Evolutionary conservation across 305 asterid species (phyloP), one percentile per base, ranked within the genome.

Genomic region (Fraxinus paxiana): DNA sequence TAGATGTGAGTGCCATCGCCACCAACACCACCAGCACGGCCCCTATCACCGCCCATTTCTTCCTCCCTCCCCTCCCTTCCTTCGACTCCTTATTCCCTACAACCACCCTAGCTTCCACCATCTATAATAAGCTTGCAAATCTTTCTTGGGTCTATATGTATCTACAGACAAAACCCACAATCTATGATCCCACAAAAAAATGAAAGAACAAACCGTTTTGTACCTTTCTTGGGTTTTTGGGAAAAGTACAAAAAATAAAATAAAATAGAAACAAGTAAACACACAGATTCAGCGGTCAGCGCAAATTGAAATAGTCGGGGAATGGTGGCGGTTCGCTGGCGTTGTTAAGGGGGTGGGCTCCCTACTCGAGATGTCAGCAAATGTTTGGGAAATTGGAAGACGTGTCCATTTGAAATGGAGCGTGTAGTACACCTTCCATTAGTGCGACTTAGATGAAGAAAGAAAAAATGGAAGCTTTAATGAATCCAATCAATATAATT

Each of bases 101-200:
- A 79, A 80, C 79, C 48, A 83, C 86, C 82, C 88, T 85, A 83
- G 89, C 92, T 85, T 91, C 94, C 90, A 85, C 98, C 98, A 94
- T 94, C 75, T 38, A 87, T 59, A 15, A 69, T 0, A 81, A 65
- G 20, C 30, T 73, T 67, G 63, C 56, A 28, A 79, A 79, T 12
- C 48, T 28, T 28, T 70, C 30, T 79, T 18, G 31, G 72, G 56
- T 6, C 26, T 12, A 31, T 70, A 13, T n/a, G 6, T 33, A 31
- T 24, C 35, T 22, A 24, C 17, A 13, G 34, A 63, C 33, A 30
- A 69, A 70, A 15, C 41, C 75, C 75, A 70, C 75, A 31, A 31
- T 13, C 26, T 13, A 70, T 30, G 18, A 70, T 70, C n/a, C 43
- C 22, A 15, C 3, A 6, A 30, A 30, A 13, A 4, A 70, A 5